Base-by-base conservation (phyloP, 805 yeast species). In the Starmerella stellata region DNA sequence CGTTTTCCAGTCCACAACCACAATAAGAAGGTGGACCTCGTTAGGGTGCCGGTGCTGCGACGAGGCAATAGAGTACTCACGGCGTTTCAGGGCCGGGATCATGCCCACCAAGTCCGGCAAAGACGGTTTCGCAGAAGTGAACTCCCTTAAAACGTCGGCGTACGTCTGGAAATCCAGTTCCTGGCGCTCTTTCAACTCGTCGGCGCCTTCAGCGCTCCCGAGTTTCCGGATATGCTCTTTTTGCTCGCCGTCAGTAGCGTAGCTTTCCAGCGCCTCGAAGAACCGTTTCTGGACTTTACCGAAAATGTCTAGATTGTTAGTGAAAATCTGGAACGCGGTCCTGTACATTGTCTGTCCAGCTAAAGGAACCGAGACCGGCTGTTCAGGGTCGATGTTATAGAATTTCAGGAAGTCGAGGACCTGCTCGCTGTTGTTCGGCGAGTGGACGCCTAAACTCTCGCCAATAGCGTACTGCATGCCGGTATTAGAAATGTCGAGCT, bases 61-160 rank as follows among this genome's bases (percentile, higher is more conserved):
- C 1, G 95, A 85, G 3, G 96, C 95, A 60, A 87, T 87, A 13
- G 95, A 87, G 59, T 87, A 87, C 62, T 87, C 96, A 66, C 96
- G 79, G 66, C 96, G 78, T 68, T 87, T 87, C 56, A 85, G 69
- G 15, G 93, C 85, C 18, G 93, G 73, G 47, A 87, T 70, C 41
- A 87, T 60, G 50, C 69, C 69, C 27, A 77, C 72, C 50, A 87
- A 68, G 19, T 79, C 82, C 40, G 65, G 67, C 41, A 78, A 63
- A 3, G 72, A 51, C 20, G 95, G 95, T 58, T 75, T 74, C 19
- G 87, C 93, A 41, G 85, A 74, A 49, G 71, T 66, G 68, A 79
- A 87, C 54, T 78, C 72, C 48, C 70, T 72, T 49, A 85, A 69
- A 44, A 85, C 68, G 57, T 87, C 96, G 38, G 74, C 79, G 55